Evolutionary conservation across 106 monocot species (phyloP).

Genomic region (Iris macrosiphon): DNA sequence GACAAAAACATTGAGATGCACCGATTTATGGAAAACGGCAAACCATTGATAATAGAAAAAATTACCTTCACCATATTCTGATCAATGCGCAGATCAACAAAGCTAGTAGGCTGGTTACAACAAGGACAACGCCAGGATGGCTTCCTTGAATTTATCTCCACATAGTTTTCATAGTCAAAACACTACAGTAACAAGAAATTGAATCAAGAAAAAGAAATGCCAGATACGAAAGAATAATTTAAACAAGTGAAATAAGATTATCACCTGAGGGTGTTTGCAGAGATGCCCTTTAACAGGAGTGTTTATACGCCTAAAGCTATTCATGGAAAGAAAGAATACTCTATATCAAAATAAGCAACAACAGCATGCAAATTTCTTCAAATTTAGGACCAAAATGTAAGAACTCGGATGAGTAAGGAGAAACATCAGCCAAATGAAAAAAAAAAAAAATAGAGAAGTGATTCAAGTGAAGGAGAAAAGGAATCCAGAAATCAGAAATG

Average conservation of each 20-base stretch:
- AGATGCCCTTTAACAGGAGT: conserved; percentile 58
- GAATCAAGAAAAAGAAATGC: neutral
- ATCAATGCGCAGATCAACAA: conserved; percentile 69
- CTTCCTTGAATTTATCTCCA: conserved; percentile 79
- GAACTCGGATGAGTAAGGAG: neutral
- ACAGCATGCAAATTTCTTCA: neutral
- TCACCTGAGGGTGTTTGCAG: conserved; percentile 53
- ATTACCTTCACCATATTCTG: conserved; percentile 71
- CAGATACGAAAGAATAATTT: too few species aligned
- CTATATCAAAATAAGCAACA: neutral
- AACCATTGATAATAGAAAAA: neutral
- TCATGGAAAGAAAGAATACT: neutral
- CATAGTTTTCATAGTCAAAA: conserved; percentile 89
- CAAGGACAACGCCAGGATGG: conserved; percentile 89
- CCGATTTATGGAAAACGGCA: too few species aligned
- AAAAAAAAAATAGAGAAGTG: too few species aligned
- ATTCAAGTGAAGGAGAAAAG: too few species aligned
- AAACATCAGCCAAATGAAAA: neutral
- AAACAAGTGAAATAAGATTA: neutral
- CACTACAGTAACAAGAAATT: conserved; percentile 39
- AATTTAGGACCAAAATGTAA: neutral
- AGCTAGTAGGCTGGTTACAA: conserved; percentile 73
- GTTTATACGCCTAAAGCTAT: conserved; percentile 47
- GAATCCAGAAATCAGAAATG: too few species aligned
- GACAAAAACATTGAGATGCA: conserved; percentile 21